Base-by-base conservation (phyloP, 2,329 filamentous ascomycete species). In the Leptographium radiaticola region DNA sequence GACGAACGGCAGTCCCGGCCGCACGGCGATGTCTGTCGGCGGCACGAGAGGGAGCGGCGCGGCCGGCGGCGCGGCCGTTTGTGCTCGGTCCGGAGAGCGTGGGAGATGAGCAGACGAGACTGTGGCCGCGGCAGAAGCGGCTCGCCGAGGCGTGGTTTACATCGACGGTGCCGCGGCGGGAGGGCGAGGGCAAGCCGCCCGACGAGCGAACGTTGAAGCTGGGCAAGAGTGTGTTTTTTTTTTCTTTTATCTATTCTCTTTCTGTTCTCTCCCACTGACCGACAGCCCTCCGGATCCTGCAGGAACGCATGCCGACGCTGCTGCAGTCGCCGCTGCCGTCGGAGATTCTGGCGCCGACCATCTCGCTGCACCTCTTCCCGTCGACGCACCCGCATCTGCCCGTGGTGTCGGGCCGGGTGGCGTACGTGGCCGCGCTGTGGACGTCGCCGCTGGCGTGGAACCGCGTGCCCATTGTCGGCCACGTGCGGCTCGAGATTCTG, bases 381-480 rank as follows among this genome's bases (percentile, higher is more conserved):
- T 80, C 81, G 33, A 93, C 87, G 0, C 87, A 94, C 63, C 88
- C 87, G 3, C 86, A 91, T 66, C 86, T 98, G 3, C 93, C 93
- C 38, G 86, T 83, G n/a, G 93, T 97, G 43, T 88, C 87, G 33
- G 93, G 93, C 52, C 82, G 87, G 48, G 86, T 96, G 39, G 86
- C 89, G 49, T 98, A 98, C 67, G 86, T 86, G 39, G 91, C 93
- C 18, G 93, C 93, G 3, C 75, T 98, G 40, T 97, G 90, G 90
- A 96, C 93, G 0, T 89, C 90, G 0, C 93, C 93, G 0, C 85
- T 98, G 51, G 91, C 90, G 34, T 98, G 93, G 93, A 94, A 94
- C 63, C 82, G 87, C 33, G 78, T 98, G 1, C 93, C 93, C 2
- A 80, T 97, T 20, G 79, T 96, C 36, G 90, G 91, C 60, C 95